Evolutionary conservation across 2,329 filamentous ascomycete genomes (phyloP).

Genomic region (Phoma sp.): DNA sequence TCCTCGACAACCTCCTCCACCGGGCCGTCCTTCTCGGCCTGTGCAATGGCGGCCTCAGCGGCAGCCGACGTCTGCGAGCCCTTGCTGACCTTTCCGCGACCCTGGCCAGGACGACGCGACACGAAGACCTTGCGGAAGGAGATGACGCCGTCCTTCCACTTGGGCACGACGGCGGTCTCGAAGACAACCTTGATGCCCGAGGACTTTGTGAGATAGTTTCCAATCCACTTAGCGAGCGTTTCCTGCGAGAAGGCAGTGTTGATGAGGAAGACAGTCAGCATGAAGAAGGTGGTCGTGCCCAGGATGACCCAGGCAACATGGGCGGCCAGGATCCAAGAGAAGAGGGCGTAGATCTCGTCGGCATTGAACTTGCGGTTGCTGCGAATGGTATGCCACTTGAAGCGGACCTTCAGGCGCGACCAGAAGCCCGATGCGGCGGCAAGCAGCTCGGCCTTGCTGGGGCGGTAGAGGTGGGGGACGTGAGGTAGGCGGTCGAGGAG

Average conservation of each 20-base stretch:
- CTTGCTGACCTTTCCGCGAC: constrained; percentile 83
- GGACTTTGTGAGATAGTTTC: constrained; percentile 92
- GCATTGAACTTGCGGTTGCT: constrained; percentile 93
- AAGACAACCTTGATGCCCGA: constrained; percentile 94
- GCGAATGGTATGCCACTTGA: constrained; percentile 97
- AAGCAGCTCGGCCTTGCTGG: constrained; percentile 90
- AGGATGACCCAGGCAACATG: constrained; percentile 96
- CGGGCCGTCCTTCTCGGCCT: constrained; percentile 47
- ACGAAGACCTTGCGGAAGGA: constrained; percentile 97
- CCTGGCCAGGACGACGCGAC: constrained; percentile 84
- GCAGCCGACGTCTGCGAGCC: constrained; percentile 85
- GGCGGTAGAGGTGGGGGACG: constrained; percentile 76
- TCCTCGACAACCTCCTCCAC: constrained; percentile 59
- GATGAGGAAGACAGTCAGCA: constrained; percentile 84
- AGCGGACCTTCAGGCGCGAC: constrained; percentile 85
- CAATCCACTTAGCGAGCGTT: constrained; percentile 89
- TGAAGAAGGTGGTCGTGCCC: constrained; percentile 97
- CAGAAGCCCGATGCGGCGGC: constrained; percentile 92
- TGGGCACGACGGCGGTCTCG: constrained; percentile 95
- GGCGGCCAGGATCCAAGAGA: constrained; percentile 92
- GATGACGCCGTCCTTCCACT: constrained; percentile 94
- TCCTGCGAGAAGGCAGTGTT: constrained; percentile 98
- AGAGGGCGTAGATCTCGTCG: constrained; percentile 94
- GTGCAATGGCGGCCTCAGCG: constrained; percentile 75
- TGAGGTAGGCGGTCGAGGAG: constrained; percentile 61